Base-by-base conservation (phyloP, 83 land plant species). In the Larix sibirica region DNA sequence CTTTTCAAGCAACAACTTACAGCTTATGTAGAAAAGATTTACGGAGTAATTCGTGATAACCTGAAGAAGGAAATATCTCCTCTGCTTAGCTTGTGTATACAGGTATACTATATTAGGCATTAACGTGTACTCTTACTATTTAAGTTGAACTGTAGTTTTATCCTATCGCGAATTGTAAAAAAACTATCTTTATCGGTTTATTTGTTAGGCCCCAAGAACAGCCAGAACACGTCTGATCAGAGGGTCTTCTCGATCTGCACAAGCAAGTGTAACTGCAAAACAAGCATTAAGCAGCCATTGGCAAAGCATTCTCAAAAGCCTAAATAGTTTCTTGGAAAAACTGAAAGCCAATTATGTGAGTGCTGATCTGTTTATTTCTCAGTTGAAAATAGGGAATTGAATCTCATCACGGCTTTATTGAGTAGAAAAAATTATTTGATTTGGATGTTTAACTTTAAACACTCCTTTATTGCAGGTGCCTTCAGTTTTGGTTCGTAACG, bases 1-100 rank as follows among this genome's bases (percentile, higher is more conserved):
- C 84, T 95, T 6, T 95, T 95, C 88, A 95, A 95, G 92, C 98
- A 95, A 79, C 98, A 95, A 17, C 86, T 95, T 18, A 90, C 96
- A 65, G 96, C 95, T 60, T 95, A 84, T 80, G 92, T 95, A 42
- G 98, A 95, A 83, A 95, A 95, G 84, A 89, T 95, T 73, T 94
- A 92, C 82, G 98, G 94, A 71, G 89, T 91, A 88, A 89, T 95
- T 12, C 85, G 98, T 56, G 98, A 95, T 85, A 88, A 81, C 36
- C 70, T 95, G 83, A 95, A 95, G 88, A 95, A 95, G 86, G 98
- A 95, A 67, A 94, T 95, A 38, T 83, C 89, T n/a, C 96, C 95
- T 58, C 81, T 90, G 64, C 85, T 95, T 36, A 81, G 82, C 26
- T 67, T 89, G 79, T 95, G 98, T 71, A 95, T 95, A 54, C 98